Base-by-base conservation (phyloP, 306 rosid genomes). In the Sicyos edulis region DNA sequence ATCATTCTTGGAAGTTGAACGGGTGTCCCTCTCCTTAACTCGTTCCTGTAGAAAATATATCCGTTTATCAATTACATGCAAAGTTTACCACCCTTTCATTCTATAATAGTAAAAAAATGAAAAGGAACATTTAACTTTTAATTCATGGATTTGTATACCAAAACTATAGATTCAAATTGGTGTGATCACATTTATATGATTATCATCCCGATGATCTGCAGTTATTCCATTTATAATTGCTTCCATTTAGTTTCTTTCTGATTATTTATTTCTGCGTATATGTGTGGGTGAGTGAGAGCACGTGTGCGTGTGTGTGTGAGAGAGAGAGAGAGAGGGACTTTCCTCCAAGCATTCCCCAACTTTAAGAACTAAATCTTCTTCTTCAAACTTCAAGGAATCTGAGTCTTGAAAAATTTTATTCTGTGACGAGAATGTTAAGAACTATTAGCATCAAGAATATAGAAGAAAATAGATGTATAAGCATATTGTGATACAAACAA, bases 261-360 rank as follows among this genome's bases (percentile, higher is more conserved):
- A 15, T 9, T 62, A 34, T 32, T 32, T 62, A 16, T 54, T n/a
- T 62, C 47, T 8, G 68, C 5, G 24, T 8, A 8, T 62, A 34
- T 16, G 15, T 34, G 14, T 32, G 14, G 3, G 68, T 32, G 2
- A 17, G 32, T 1, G 32, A 37, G 26, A 0, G 29, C 52, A 19
- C 45, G 45, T 40, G 9, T 40, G 32, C 2, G n/a, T n/a, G 10
- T 40, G 32, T 5, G n/a, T n/a, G 10, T 26, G 29, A 1, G 62
- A 11, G n/a, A 58, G 9, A 24, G 37, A 9, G 45, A 52, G 16
- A 72, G 54, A 73, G 76, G 69, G 75, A 72, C 95, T 83, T 77
- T 82, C 99, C 95, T 90, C 90, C 86, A 93, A 80, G 84, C 84
- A 85, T 69, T 87, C 99, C 74, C 97, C 99, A 73, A 91, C 95